These are phyloP conservation scores for Colletotrichum gigasporum DNA, from an alignment of 2,329 filamentous ascomycete genomes.

Conservation along the genomic window DNA sequence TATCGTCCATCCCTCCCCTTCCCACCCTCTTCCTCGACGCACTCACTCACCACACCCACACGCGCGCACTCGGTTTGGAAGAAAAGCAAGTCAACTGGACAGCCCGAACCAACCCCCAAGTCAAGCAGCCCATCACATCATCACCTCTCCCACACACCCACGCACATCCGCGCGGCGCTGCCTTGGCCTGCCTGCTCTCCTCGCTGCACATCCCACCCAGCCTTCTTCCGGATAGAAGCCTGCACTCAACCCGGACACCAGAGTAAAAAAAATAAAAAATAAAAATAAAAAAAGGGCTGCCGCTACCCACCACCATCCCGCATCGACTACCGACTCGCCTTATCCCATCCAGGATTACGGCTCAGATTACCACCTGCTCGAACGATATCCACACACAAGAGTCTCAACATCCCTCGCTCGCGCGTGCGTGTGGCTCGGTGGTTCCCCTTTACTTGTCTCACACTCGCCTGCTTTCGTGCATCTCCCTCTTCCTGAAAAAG, in stretches of 20 bases:
- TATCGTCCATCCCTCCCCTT: neutral
- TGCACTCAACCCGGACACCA: slow-evolving; percentile 12
- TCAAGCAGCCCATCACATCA: slow-evolving; percentile 32
- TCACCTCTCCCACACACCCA: slow-evolving; percentile 26
- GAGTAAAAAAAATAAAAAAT: no score
- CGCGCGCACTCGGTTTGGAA: slow-evolving; percentile 12
- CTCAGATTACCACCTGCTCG: slow-evolving; percentile 12
- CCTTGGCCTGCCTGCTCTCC: slow-evolving; percentile 2
- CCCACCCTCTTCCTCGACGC: slow-evolving; percentile 17
- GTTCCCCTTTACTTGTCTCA: slow-evolving; percentile 28
- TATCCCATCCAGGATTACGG: slow-evolving; percentile 8
- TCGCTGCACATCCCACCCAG: slow-evolving; percentile 12
- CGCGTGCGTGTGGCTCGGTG: slow-evolving; percentile 13
- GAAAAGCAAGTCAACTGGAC: slow-evolving; percentile 27
- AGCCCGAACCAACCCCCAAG: slow-evolving; percentile 12
- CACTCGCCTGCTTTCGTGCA: neutral
- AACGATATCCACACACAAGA: slow-evolving; percentile 27
- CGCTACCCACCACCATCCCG: slow-evolving; percentile 24
- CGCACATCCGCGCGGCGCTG: slow-evolving; percentile 4
- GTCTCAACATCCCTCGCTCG: slow-evolving; percentile 27
- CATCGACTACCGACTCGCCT: slow-evolving; percentile 25
- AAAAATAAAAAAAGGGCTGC: slow-evolving; percentile 26
- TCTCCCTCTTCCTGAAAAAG: slow-evolving; percentile 2
- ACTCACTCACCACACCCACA: neutral
- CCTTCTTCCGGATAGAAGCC: slow-evolving; percentile 25